Evolutionary conservation across 805 yeast species (phyloP), one percentile per base, ranked within the genome.

Genomic region (Nakazawaea pomicola): DNA sequence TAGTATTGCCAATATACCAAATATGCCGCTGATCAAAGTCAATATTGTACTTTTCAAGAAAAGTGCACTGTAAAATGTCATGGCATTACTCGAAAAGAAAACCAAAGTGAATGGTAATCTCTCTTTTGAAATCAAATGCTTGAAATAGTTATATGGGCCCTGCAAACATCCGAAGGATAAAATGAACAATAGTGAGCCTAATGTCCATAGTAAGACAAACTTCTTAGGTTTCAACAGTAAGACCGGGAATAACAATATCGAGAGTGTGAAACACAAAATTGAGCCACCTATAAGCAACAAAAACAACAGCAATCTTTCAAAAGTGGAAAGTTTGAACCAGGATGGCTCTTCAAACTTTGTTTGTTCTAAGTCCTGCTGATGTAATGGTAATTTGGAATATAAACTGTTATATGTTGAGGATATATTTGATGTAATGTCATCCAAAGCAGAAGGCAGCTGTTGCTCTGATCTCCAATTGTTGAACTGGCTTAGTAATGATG

Each of bases 141-240:
- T 66, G 31, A 78, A 47, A 57, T 88, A 93, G 27, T 81, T 80
- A n/a, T 78, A 70, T 0, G 97, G 97, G 0, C 99, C 99, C 65
- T 89, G 96, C 17, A 91, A 64, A 15, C 88, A 77, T 1, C 96
- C 97, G 63, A 93, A 93, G 27, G 96, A 86, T 5, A 86, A 57
- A 15, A 93, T 86, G 61, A 93, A 91, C 33, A 93, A 62, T 11
- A 93, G 56, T 1, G 95, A 84, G 0, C 98, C 99, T 62, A 91
- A 67, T 2, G 96, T 79, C 98, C 99, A 93, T 25, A 83, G 56
- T 50, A 80, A 65, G 10, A 95, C 97, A 57, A 93, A 91, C 60
- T 93, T 93, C 36, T 95, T 71, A 12, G 98, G 99, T 51, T 85
- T 82, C 38, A 89, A 64, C 2, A 95, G 90, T 48, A 93, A 66